phyloP scores from a whole-genome alignment of 1,284 basidiomycete species.

The Ceratobasidium theobromae region DNA sequence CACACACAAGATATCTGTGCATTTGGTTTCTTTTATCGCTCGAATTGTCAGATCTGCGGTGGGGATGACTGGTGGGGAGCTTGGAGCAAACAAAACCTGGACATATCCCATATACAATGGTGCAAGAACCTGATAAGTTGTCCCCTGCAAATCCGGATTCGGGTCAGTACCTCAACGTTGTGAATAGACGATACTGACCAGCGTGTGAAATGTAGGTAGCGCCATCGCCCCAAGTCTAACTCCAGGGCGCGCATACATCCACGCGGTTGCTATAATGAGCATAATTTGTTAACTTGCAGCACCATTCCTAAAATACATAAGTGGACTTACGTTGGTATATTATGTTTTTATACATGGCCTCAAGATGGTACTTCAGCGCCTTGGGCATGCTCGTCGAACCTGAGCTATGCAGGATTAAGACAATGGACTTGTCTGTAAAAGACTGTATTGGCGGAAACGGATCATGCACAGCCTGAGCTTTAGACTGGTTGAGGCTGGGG shows the following conservation, averaged over 20 bases:
- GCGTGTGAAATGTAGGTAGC: neutral
- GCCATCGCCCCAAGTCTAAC: neutral
- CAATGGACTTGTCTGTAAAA: neutral
- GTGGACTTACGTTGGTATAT: neutral
- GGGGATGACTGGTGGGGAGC: slow-evolving; percentile 15
- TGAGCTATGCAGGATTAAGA: slow-evolving; percentile 13
- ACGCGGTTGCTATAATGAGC: neutral
- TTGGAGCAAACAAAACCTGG: slow-evolving; percentile 32
- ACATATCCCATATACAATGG: slow-evolving; percentile 2
- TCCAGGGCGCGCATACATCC: neutral
- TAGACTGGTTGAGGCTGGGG: neutral
- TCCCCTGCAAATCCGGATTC: neutral
- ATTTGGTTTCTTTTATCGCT: neutral
- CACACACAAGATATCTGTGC: slow-evolving; percentile 13
- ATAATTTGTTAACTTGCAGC: neutral
- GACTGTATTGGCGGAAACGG: neutral
- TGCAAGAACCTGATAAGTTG: neutral
- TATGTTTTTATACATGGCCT: neutral
- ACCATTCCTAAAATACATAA: neutral
- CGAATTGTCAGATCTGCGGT: slow-evolving; percentile 29
- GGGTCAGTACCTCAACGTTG: too few relatives aligned
- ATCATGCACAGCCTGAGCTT: neutral
- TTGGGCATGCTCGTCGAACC: slow-evolving; percentile 11
- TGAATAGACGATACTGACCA: too few relatives aligned
- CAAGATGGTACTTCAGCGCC: neutral